Percentiles rank a stretch among this genome's conserved stretches.
These are phyloP conservation scores for Aspergillus tanneri DNA, from an alignment of 2,329 filamentous ascomycete genomes.

Conservation along the genomic window DNA sequence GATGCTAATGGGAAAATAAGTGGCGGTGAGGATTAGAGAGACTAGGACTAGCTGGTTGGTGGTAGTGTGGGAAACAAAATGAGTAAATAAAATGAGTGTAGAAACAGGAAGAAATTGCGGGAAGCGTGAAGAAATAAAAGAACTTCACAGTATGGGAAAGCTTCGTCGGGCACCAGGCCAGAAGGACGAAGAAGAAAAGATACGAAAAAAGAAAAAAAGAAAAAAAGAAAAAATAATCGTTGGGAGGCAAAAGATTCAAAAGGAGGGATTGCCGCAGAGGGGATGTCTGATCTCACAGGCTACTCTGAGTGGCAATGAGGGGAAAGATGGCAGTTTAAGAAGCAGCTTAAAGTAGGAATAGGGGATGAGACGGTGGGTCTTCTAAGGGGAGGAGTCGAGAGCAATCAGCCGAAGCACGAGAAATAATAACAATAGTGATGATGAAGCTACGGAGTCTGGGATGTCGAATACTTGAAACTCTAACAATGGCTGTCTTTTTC, in stretches of 20 bases:
- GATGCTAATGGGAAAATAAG: constrained; percentile 3
- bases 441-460: background rate
- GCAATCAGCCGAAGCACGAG: background rate
- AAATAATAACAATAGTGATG: background rate
- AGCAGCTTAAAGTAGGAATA: background rate
- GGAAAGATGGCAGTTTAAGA: constrained; percentile 2
- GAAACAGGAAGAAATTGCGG: background rate
- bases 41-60: too few relatives aligned
- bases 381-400: background rate
- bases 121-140: constrained; percentile 1
- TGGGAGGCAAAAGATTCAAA: too few relatives aligned
- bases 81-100: background rate
- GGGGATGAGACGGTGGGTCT: background rate
- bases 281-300: constrained; percentile 9
- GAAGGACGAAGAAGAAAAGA: constrained; percentile 8
- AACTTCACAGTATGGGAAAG: background rate
- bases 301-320: background rate
- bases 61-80: background rate
- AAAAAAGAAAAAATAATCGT: background rate
- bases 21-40: background rate
- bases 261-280: constrained; percentile 1
- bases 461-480: background rate
- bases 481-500: background rate
- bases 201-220: constrained; percentile 4
- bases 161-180: constrained; percentile 17